Evolutionary conservation across 148 eudicot species (phyloP).

Genomic region (Vaccinium macrocarpon): DNA sequence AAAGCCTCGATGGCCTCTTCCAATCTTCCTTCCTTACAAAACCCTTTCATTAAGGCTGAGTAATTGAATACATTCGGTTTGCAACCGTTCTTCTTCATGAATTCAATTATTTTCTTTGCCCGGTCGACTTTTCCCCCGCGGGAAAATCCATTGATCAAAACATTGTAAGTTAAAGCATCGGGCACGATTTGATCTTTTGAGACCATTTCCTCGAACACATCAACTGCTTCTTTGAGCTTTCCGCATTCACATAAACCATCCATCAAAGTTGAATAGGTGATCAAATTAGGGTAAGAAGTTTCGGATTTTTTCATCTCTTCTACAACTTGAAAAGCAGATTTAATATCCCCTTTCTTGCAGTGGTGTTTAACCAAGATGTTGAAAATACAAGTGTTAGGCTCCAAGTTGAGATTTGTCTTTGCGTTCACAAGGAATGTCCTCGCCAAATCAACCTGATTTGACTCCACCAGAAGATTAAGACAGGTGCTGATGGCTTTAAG

Average conservation of each 20-base stretch:
- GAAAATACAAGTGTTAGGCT: constrained; percentile 88
- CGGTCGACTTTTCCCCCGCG: constrained; percentile 65
- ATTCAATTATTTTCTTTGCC: constrained; percentile 68
- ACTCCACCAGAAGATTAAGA: constrained; percentile 80
- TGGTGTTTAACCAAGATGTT: constrained; percentile 90
- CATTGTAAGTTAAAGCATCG: constrained; percentile 83
- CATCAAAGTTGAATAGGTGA: constrained; percentile 86
- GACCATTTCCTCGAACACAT: constrained; percentile 82
- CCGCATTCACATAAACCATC: constrained; percentile 64
- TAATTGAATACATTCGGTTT: constrained; percentile 71
- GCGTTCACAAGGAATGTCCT: constrained; percentile 48
- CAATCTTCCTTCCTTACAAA: constrained; percentile 65
- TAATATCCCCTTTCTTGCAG: constrained; percentile 69
- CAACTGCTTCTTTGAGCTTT: constrained; percentile 64
- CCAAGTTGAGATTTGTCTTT: constrained; percentile 47
- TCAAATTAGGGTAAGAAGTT: constrained; percentile 68
- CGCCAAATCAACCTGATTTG: constrained; percentile 67
- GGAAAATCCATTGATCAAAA: constrained; percentile 80
- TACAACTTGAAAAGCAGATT: constrained; percentile 73
- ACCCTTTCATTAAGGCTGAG: constrained; percentile 76
- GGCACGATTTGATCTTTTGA: constrained; percentile 72
- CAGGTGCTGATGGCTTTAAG: constrained; percentile 83
- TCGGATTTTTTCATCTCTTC: constrained; percentile 76
- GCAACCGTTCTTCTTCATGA: constrained; percentile 86
- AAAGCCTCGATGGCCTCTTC: constrained; percentile 63